Base-by-base conservation (phyloP, 768 basidiomycete species). In the Amanita pallidorosea region DNA sequence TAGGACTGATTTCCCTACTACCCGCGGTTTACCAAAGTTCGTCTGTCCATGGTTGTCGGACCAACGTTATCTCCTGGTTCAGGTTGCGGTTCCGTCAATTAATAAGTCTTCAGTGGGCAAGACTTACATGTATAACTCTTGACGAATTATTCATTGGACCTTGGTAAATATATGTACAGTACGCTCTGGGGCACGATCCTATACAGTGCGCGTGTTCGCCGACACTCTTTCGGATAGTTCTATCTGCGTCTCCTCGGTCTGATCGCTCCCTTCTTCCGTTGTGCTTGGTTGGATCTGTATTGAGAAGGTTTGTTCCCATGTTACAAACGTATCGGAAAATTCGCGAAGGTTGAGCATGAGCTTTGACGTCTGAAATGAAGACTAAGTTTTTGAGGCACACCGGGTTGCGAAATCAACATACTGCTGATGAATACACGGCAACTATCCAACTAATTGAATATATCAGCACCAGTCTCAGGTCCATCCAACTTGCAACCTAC, bases 321-420 rank as follows among this genome's bases (percentile, higher is more conserved):
- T 49, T 6, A 7, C 9, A 15, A 27, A 9, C 9, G 6, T 13
- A 18, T 37, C 36, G 9, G 47, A 23, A 29, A 17, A 23, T 35
- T 49, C 47, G 11, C 47, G 47, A 18, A 49, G 37, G 37, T 40
- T 49, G 18, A 49, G 47, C 20, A 49, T 38, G 15, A 49, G 47
- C n/a, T 37, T 33, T 38, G 36, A n/a, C 7, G 47, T 49, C 47
- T 49, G 35, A 34, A 27, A 25, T 9, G 4, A 7, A 1, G 5
- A 38, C 11, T 9, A 18, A 12, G 20, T 18, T 22, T 41, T 41
- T 41, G 40, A 17, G 17, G 33, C 27, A 34, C 22, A 7, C 22
- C 6, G 20, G 8, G 34, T 2, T 7, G 2, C 5, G 13, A 33
- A 13, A 22, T 22, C 7, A 15, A 37, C 47, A 37, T 29, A 49